A percentile compares a stretch with the other conserved stretches of the same genome.
phyloP scores from a whole-genome alignment of 176 grass and related monocot species.

The Carex parvula region DNA sequence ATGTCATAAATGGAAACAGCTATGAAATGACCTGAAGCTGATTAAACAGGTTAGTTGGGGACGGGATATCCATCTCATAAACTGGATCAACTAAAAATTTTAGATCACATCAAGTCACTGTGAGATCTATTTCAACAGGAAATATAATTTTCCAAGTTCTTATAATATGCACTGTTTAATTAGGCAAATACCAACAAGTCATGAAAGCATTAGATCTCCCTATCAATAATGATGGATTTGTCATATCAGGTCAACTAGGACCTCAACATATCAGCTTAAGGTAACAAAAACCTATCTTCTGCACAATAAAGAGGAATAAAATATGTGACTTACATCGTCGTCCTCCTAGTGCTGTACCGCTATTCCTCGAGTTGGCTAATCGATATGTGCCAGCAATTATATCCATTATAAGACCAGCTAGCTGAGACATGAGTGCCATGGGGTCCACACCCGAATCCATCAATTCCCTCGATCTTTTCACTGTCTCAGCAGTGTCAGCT shows the following conservation, averaged over 20 bases:
- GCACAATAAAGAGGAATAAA: background rate
- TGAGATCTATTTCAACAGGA: background rate
- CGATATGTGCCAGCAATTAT: conserved; percentile 97
- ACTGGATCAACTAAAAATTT: background rate
- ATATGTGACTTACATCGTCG: conserved; percentile 69
- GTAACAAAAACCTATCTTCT: background rate
- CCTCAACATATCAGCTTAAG: background rate
- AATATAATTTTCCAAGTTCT: background rate
- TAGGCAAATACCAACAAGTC: background rate
- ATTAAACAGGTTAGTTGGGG: background rate
- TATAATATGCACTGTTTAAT: background rate
- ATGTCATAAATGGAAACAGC: background rate
- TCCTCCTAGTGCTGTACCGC: conserved; percentile 54
- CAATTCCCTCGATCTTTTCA: conserved; percentile 88
- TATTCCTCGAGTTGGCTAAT: conserved; percentile 56
- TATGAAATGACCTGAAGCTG: conserved; percentile 1
- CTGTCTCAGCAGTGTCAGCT: conserved; percentile 88
- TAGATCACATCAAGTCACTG: background rate
- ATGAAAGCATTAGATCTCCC: background rate
- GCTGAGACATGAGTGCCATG: conserved; percentile 97
- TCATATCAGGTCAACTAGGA: background rate
- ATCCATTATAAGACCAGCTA: conserved; percentile 98
- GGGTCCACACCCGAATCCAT: conserved; percentile 98
- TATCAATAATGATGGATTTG: background rate
- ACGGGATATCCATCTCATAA: background rate